Base-by-base conservation (phyloP, 768 basidiomycete species). In the Sporobolomyces phaffii region DNA sequence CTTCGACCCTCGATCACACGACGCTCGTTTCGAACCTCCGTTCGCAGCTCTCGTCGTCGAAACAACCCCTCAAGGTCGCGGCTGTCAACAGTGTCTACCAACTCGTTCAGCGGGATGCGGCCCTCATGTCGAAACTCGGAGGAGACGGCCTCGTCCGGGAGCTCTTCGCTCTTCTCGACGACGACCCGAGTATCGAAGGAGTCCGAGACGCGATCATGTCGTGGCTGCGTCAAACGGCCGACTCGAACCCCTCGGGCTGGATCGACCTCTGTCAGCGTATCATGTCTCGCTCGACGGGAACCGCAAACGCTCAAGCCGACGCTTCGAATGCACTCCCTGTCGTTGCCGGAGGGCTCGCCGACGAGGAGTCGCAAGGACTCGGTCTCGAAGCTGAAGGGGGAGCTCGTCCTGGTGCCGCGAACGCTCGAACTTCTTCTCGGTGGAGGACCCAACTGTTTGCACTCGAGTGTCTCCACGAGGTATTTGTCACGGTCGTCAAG, bases 361-460 rank as follows among this genome's bases (percentile, higher is more conserved):
- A 99, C 72, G 96, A 99, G 71, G 96, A 99, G 79, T 91, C 89
- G 1, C 89, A 96, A 74, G 92, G 91, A 0, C 81, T 99, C 38
- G 90, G 87, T 67, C 80, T 84, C 45, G 86, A 82, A 5, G 81
- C 81, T 2, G 78, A 80, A 31, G 82, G 81, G 7, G 70, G 56
- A 22, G 61, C 57, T 15, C 63, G 53, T 13, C 68, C 64, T 3
- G 68, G 63, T 77, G 79, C 11, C 76, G 78, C 29, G 77, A 77
- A 20, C 71, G 78, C 45, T 79, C 51, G 72, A 1, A 60, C 73
- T 72, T 29, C 56, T 1, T 91, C 91, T 22, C 83, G 94, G 48
- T 99, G 96, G 96, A 82, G 96, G 64, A 99, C 96, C 0, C 96
- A 98, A 67, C 79, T 97, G 20, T 99, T 98, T 76, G 91, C 96